phyloP scores from a whole-genome alignment of 2,329 filamentous ascomycete genomes.

The Arthroderma sp. region DNA sequence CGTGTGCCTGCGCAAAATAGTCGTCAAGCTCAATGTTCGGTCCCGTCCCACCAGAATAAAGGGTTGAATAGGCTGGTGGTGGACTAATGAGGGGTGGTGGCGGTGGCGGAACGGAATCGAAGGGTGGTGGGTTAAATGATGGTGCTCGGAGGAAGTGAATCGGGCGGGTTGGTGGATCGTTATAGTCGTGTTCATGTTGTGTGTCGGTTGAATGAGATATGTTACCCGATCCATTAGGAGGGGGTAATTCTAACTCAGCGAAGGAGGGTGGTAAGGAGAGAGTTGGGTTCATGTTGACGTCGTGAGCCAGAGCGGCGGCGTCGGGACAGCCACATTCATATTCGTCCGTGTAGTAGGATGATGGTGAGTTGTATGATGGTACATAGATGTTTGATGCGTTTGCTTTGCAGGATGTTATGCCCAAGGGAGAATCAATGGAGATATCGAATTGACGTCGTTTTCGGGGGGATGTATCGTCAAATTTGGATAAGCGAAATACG shows the following conservation, averaged over 20 bases:
- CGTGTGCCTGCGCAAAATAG: slow-evolving; percentile 70
- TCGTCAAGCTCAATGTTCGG: slow-evolving; percentile 49
- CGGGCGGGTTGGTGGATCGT: slow-evolving; percentile 40
- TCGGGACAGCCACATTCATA: slow-evolving; percentile 57
- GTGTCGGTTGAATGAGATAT: slow-evolving; percentile 32
- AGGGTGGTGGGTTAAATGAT: slow-evolving; percentile 78
- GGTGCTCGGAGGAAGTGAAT: slow-evolving; percentile 75
- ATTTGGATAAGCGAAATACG: slow-evolving; percentile 79
- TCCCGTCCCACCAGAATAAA: slow-evolving; percentile 43
- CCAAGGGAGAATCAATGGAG: slow-evolving; percentile 90
- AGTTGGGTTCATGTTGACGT: slow-evolving; percentile 18
- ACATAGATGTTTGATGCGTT: slow-evolving; percentile 79
- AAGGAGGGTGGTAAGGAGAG: slow-evolving; percentile 8
- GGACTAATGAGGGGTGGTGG: slow-evolving; percentile 66
- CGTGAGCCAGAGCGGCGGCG: slow-evolving; percentile 38
- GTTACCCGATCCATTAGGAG: not conserved
- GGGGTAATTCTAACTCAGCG: not conserved
- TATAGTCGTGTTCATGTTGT: slow-evolving; percentile 39
- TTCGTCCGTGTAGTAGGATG: slow-evolving; percentile 42
- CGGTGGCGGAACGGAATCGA: slow-evolving; percentile 61
- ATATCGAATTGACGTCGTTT: slow-evolving; percentile 89
- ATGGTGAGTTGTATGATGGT: slow-evolving; percentile 58
- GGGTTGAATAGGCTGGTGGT: slow-evolving; percentile 69
- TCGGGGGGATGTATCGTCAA: slow-evolving; percentile 62
- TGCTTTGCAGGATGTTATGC: slow-evolving; percentile 84